Base-by-base conservation (phyloP, 495 filamentous ascomycete genomes). In the Tuber umbilicatum region DNA sequence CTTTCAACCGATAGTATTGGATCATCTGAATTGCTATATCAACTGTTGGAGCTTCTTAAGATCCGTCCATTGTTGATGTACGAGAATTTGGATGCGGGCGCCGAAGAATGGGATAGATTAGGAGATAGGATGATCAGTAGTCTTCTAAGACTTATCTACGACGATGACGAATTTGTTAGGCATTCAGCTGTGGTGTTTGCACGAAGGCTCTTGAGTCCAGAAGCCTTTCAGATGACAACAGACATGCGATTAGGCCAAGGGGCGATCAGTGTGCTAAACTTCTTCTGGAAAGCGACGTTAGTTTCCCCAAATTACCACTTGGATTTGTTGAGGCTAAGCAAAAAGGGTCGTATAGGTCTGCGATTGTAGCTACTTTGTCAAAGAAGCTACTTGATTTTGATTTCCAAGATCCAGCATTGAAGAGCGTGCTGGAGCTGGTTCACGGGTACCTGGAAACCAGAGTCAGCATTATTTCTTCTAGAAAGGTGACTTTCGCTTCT, bases 371-470 rank as follows among this genome's bases (percentile, higher is more conserved):
- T 42, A 79, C 73, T 5, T 38, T 82, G n/a, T 81, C 78, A 27
- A 80, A 82, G 55, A 80, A 82, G 55, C 43, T 82, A 27, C 43
- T 82, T 21, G 81, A 82, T 23, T 82, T 82, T 67, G 81, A 82
- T 38, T 80, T 78, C 41, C 71, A 78, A 17, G 81, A 82, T 68
- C 76, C 81, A 0, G 76, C 76, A 37, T 71, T 82, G 35, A 83
- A 83, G 73, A 77, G 73, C 50, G 78, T 81, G 79, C n/a, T 83
- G 50, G 81, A 81, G 68, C 47, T 83, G 35, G 76, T 83, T 27
- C 81, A 83, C 43, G 79, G 76, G 27, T 82, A 83, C 73, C 76
- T 83, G 5, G 81, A 83, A 39, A 79, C 79, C 21, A 71, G 81
- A 43, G 81, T 79, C 21, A 77, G 75, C 47, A 76, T 83, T 14